A percentile compares a stretch with the other conserved stretches of the same genome.
Evolutionary conservation across 1,284 basidiomycete genomes (phyloP).

Genomic region (Rhizoctonia solani): DNA sequence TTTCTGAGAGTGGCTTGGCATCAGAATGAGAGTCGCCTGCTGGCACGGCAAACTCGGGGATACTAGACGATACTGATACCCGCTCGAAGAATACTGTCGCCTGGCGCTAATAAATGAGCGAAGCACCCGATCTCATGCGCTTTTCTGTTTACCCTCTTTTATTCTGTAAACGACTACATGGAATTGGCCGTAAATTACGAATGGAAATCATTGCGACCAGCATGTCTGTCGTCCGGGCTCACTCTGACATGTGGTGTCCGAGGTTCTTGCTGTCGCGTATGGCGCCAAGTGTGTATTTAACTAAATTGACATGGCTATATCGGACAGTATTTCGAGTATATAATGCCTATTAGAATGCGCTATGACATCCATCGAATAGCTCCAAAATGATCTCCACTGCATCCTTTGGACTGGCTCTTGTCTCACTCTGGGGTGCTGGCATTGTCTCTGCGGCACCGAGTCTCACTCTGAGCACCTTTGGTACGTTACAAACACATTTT

Average conservation of each 20-base stretch:
- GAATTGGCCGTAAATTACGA: too few species aligned
- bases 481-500: constrained; percentile 14
- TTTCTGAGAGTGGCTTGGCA: not conserved
- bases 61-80: not conserved
- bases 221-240: too few species aligned
- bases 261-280: too few species aligned
- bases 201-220: too few species aligned
- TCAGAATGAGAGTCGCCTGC: not conserved
- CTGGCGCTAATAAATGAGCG: not conserved
- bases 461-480: too few species aligned
- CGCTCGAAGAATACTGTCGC: not conserved
- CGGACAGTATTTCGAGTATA: not conserved
- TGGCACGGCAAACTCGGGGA: constrained; percentile 8
- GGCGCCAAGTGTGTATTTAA: too few species aligned
- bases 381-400: constrained; percentile 20
- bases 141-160: not conserved
- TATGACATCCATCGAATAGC: not conserved
- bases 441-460: constrained; percentile 9
- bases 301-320: not conserved
- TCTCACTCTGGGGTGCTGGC: not conserved
- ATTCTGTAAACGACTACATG: not conserved
- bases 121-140: constrained; percentile 1
- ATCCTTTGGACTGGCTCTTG: constrained; percentile 8
- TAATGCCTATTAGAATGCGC: not conserved
- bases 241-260: too few species aligned